Conservation (phyloP, 495 filamentous ascomycete species). For the Podospora bellae-mahoneyi region DNA sequence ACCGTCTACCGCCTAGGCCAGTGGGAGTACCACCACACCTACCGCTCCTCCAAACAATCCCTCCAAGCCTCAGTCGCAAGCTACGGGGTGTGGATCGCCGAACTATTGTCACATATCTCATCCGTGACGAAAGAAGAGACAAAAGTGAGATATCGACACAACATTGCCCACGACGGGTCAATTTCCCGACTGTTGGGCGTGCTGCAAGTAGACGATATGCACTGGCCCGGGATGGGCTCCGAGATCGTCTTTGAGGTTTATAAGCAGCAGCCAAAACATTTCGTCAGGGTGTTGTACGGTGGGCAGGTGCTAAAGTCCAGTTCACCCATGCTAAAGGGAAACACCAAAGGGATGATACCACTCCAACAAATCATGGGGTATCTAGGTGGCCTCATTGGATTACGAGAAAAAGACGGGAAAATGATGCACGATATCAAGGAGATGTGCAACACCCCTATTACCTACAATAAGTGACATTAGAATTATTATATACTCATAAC, state of each 20-base stretch:
- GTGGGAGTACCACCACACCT: slow-evolving; percentile 68
- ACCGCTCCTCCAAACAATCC: slow-evolving; percentile 56
- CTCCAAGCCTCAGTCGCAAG: slow-evolving; percentile 51
- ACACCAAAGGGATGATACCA: slow-evolving; percentile 57
- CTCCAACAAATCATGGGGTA: slow-evolving; percentile 57
- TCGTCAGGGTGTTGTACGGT: slow-evolving; percentile 60
- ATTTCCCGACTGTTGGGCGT: slow-evolving; percentile 58
- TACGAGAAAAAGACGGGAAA: slow-evolving; percentile 10
- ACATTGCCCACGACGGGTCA: slow-evolving; percentile 68
- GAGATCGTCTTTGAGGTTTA: slow-evolving; percentile 69
- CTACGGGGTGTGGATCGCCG: slow-evolving; percentile 63
- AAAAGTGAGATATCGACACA: slow-evolving; percentile 56
- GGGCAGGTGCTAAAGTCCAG: slow-evolving; percentile 57
- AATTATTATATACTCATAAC: too few relatives aligned
- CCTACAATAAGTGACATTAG: neutral
- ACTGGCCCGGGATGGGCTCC: slow-evolving; percentile 71
- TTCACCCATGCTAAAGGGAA: slow-evolving; percentile 53
- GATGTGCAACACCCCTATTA: neutral
- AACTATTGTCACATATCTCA: slow-evolving; percentile 58
- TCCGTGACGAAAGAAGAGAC: slow-evolving; percentile 37
- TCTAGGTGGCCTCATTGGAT: slow-evolving; percentile 61
- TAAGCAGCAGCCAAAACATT: slow-evolving; percentile 35
- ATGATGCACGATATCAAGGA: neutral
- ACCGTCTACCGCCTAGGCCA: slow-evolving; percentile 64
- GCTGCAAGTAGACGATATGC: slow-evolving; percentile 64